Base-by-base conservation (phyloP, 371 early-diverging fungal species). In the Mucor indicus region DNA sequence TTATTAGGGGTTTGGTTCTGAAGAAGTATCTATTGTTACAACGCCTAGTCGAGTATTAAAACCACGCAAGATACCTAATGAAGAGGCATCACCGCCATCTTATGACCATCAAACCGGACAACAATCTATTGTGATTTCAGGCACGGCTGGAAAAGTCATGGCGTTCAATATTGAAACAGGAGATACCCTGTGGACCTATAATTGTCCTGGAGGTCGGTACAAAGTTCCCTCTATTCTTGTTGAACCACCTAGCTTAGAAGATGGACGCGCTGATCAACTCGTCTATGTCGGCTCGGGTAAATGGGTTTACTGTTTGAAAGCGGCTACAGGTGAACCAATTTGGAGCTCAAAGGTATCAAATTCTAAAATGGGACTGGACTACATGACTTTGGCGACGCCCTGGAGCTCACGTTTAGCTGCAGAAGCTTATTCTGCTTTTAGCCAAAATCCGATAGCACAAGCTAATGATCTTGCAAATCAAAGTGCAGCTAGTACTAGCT, bases 131-230 rank as follows among this genome's bases (percentile, higher is more conserved):
- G 44, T 53, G 0, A 21, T 64, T 16, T 44, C 53, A 4, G 41
- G 62, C n/a, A 37, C 62, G 0, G 35, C 15, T 13, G 67, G 67
- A 22, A 62, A 52, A 36, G 49, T 48, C 1, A 39, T 62, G 47
- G 67, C 47, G 2, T 50, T 67, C 0, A 43, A 67, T 25, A 15
- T 33, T 10, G 39, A 52, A 7, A 55, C 55, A 7, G 67, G 67
- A 0, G 44, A 58, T 16, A 40, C 48, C 1, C 24, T 60, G 7
- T 67, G 64, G 64, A 46, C 22, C 23, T 67, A 50, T 36, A 44
- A 60, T 12, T 67, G 68, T 40, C 64, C 64, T 4, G 53, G 54
- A 8, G 64, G 64, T 7, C 49, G 61, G 1, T 60, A 37, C 43
- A 63, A 53, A 10, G 41, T 63, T 8, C 67, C 63, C n/a, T 38